Percentiles rank a stretch among this genome's conserved stretches.
Evolutionary conservation across 306 rosid species (phyloP).

Genomic region (Rubus idaeus): DNA sequence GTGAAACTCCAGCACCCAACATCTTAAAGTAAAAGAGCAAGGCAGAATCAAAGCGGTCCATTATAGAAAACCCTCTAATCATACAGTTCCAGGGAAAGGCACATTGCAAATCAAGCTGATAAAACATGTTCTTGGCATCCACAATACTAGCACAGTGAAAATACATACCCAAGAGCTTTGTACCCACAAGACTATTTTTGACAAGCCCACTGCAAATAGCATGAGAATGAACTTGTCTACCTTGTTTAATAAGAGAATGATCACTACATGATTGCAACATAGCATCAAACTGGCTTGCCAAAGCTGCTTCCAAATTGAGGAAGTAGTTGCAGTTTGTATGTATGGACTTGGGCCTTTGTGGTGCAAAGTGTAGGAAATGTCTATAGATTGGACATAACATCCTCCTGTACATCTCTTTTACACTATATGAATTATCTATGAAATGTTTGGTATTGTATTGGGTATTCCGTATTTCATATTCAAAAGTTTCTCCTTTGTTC

Average conservation of each 20-base stretch:
- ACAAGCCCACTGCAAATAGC: slow-evolving; percentile 46
- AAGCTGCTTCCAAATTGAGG: slow-evolving; percentile 27
- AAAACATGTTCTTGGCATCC: slow-evolving; percentile 63
- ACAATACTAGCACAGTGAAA: slow-evolving; percentile 53
- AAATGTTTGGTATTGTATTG: too few relatives aligned
- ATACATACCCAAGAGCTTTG: slow-evolving; percentile 61
- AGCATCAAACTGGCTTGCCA: slow-evolving; percentile 35
- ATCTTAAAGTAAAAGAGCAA: slow-evolving; percentile 75
- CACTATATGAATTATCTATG: neutral
- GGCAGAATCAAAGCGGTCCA: slow-evolving; percentile 57
- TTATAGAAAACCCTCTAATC: slow-evolving; percentile 62
- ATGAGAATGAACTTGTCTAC: slow-evolving; percentile 62
- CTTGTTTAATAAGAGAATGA: slow-evolving; percentile 49
- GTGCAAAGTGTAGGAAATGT: slow-evolving; percentile 9
- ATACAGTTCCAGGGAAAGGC: slow-evolving; percentile 82
- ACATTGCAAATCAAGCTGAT: slow-evolving; percentile 42
- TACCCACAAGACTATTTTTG: slow-evolving; percentile 29
- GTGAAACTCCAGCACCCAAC: slow-evolving; percentile 59
- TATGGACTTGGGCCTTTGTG: slow-evolving; percentile 16
- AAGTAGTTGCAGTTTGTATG: slow-evolving; percentile 29
- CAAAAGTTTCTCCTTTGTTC: too few relatives aligned
- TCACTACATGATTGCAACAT: slow-evolving; percentile 49
- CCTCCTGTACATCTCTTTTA: slow-evolving; percentile 25
- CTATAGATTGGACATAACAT: slow-evolving; percentile 16
- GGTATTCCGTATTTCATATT: too few relatives aligned